These are phyloP conservation scores for Phialophora expanda DNA, from an alignment of 2,329 filamentous ascomycete species.

Conservation along the genomic window DNA sequence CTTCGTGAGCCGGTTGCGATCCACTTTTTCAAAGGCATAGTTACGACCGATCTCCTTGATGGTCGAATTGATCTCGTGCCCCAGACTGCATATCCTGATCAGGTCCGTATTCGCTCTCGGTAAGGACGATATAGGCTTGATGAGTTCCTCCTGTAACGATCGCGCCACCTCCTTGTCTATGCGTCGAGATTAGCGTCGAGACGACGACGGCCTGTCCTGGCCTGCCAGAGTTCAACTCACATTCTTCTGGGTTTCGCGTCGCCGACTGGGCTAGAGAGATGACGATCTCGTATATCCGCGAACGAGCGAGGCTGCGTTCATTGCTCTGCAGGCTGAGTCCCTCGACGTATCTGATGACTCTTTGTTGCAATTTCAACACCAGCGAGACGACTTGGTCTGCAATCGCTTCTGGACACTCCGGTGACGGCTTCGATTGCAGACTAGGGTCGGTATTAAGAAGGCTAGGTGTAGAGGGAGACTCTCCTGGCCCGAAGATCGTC, in stretches of 20 bases:
- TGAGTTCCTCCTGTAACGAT: not conserved
- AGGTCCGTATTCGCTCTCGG: not conserved
- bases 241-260: conserved; percentile 3
- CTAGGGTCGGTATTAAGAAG: not conserved
- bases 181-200: not conserved
- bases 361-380: not conserved
- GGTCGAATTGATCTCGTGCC: not conserved
- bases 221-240: not conserved
- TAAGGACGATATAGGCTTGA: not conserved
- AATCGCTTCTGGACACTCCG: not conserved
- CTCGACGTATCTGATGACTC: not conserved
- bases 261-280: not conserved
- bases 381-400: not conserved
- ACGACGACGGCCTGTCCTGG: not conserved
- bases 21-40: not conserved
- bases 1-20: not conserved
- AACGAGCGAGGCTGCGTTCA: not conserved
- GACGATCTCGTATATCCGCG: not conserved
- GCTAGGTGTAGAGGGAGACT: not conserved
- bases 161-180: not conserved
- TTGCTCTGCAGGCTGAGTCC: not conserved
- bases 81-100: not conserved
- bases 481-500: not conserved
- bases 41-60: not conserved
- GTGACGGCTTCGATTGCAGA: conserved; percentile 1